phyloP scores from a whole-genome alignment of 129 eudicot genomes.

The Daucus carota region DNA sequence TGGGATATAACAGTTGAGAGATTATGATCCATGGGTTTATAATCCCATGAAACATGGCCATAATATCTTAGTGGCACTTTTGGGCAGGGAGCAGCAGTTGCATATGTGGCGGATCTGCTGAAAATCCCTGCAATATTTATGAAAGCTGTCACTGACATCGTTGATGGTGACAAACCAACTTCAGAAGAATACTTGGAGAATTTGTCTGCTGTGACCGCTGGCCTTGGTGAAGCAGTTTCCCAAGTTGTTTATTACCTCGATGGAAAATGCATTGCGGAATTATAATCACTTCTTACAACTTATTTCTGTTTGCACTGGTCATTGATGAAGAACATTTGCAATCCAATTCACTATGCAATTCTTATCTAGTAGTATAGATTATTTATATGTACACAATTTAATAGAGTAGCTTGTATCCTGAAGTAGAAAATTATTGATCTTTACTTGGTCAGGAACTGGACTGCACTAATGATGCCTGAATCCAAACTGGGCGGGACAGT shows the following conservation, averaged over 20 bases:
- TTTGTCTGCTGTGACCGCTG: slow-evolving; percentile 52
- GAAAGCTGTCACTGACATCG: slow-evolving; percentile 83
- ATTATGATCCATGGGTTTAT: no score
- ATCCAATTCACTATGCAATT: background rate
- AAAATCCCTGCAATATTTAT: slow-evolving; percentile 65
- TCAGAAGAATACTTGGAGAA: slow-evolving; percentile 71
- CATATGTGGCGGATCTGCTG: slow-evolving; percentile 72
- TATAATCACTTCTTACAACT: slow-evolving; percentile 22
- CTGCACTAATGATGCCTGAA: no score
- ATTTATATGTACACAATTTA: background rate
- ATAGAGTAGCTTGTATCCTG: background rate
- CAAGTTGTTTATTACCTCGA: slow-evolving; percentile 60
- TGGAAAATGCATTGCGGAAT: slow-evolving; percentile 59
- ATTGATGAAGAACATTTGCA: background rate
- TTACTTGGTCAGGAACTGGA: no score
- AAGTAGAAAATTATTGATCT: no score
- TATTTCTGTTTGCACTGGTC: background rate
- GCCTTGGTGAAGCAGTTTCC: slow-evolving; percentile 48
- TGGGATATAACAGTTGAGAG: no score
- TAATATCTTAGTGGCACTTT: no score
- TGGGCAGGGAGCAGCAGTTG: slow-evolving; percentile 82
- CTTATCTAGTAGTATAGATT: background rate
- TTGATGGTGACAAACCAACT: slow-evolving; percentile 85
- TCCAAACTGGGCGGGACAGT: no score
- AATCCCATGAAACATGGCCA: no score